A percentile compares a stretch with the other conserved stretches of the same genome.
Conservation (phyloP, 345 rosid species). For the Arabidopsis arenosa region DNA sequence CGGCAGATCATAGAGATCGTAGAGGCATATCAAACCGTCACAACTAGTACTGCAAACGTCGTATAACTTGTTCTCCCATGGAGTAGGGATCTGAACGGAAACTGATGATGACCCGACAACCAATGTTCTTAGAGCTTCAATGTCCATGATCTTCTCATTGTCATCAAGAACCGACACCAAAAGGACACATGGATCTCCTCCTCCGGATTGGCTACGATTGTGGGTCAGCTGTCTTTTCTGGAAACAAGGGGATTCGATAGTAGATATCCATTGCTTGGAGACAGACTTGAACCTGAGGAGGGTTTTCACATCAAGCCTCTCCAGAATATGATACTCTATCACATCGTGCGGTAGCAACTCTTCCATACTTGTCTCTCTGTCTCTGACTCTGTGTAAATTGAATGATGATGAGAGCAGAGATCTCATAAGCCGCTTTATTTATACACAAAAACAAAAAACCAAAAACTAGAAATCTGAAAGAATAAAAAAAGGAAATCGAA, state of each 20-base stretch:
- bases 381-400: background rate
- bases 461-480: no score
- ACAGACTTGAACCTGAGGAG: background rate
- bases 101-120: background rate
- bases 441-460: no score
- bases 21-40: slow-evolving; percentile 8
- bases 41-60: background rate
- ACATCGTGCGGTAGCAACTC: background rate
- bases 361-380: background rate
- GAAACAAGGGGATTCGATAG: background rate
- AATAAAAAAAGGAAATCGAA: no score
- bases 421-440: background rate
- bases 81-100: background rate
- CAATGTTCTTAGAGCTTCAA: background rate
- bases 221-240: background rate
- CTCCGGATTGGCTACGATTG: background rate
- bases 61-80: background rate
- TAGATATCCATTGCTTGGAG: background rate
- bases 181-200: background rate
- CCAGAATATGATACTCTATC: background rate
- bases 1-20: background rate
- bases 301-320: background rate
- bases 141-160: no score
- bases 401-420: background rate
- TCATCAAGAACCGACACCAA: background rate